Conservation (phyloP, 2,329 filamentous ascomycete genomes). For the Epichloe coenophiala region DNA sequence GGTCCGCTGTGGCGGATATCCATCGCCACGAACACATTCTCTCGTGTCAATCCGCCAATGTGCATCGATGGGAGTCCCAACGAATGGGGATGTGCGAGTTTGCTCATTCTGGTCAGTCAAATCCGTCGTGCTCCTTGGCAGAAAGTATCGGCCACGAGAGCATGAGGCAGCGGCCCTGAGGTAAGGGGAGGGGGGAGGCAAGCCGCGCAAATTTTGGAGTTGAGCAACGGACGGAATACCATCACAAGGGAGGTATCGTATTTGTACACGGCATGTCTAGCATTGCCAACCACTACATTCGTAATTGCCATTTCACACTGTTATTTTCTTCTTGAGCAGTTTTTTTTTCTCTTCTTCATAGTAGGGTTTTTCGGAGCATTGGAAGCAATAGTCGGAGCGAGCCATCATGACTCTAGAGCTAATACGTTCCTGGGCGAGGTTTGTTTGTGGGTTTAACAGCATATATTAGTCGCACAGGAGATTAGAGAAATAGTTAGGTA, state of each 20-base stretch:
- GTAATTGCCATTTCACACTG: not conserved
- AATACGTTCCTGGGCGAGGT: not conserved
- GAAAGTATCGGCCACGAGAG: not conserved
- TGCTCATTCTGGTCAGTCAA: not conserved
- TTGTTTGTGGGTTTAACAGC: slow-evolving; percentile 1
- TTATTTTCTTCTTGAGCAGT: not conserved
- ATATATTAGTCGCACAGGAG: slow-evolving; percentile 5
- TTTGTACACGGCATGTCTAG: slow-evolving; percentile 12
- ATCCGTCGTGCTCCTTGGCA: not conserved
- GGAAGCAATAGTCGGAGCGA: slow-evolving; percentile 1
- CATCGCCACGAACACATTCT: not conserved
- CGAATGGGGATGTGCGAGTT: not conserved
- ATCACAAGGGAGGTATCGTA: slow-evolving; percentile 6
- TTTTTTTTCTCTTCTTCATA: not conserved
- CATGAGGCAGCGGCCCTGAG: not conserved
- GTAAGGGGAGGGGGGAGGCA: not conserved
- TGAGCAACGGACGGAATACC: not conserved
- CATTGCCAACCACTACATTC: slow-evolving; percentile 3
- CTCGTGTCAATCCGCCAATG: not conserved
- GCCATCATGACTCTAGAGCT: not conserved
- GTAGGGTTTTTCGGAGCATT: not conserved
- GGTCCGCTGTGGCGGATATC: slow-evolving; percentile 8
- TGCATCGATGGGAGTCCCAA: not conserved
- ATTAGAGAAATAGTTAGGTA: not conserved
- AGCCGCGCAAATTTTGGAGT: not conserved